These are phyloP conservation scores for Polytolypa hystricis DNA, from an alignment of 2,329 filamentous ascomycete genomes.

Conservation along the genomic window DNA sequence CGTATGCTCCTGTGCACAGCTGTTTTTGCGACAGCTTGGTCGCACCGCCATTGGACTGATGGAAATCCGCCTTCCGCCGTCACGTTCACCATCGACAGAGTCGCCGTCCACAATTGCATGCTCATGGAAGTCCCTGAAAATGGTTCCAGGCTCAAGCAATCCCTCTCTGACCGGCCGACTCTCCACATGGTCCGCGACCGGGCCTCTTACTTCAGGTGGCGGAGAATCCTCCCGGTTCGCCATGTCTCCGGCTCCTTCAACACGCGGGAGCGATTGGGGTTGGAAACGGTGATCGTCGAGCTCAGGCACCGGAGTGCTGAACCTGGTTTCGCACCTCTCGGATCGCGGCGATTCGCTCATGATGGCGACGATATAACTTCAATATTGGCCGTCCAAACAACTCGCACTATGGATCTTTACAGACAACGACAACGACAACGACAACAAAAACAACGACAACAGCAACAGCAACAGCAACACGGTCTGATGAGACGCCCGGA, in stretches of 20 bases:
- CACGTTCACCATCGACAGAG: constrained; percentile 24
- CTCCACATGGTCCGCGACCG: constrained; percentile 40
- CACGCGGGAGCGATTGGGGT: constrained; percentile 26
- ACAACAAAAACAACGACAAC: no score
- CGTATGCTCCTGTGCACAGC: constrained; percentile 24
- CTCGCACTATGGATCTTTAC: neutral
- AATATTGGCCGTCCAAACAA: neutral
- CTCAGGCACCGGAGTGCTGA: constrained; percentile 52
- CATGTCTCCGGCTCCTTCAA: constrained; percentile 28
- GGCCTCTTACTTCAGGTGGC: constrained; percentile 36
- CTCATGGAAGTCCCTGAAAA: constrained; percentile 74
- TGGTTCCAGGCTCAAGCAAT: constrained; percentile 32
- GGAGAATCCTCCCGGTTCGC: constrained; percentile 26
- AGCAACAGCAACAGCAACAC: no score
- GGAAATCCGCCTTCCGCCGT: constrained; percentile 27
- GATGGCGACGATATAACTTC: constrained; percentile 11
- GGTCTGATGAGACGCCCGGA: constrained; percentile 7
- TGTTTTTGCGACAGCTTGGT: constrained; percentile 24
- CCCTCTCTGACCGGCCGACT: constrained; percentile 38
- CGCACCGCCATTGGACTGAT: constrained; percentile 30
- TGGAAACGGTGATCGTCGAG: constrained; percentile 73
- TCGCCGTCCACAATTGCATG: constrained; percentile 68
- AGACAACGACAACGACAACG: no score
- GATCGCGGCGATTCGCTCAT: constrained; percentile 52
- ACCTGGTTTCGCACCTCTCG: constrained; percentile 49